Base-by-base conservation (phyloP, 495 filamentous ascomycete genomes). In the Hypomontagnella monticulosa region DNA sequence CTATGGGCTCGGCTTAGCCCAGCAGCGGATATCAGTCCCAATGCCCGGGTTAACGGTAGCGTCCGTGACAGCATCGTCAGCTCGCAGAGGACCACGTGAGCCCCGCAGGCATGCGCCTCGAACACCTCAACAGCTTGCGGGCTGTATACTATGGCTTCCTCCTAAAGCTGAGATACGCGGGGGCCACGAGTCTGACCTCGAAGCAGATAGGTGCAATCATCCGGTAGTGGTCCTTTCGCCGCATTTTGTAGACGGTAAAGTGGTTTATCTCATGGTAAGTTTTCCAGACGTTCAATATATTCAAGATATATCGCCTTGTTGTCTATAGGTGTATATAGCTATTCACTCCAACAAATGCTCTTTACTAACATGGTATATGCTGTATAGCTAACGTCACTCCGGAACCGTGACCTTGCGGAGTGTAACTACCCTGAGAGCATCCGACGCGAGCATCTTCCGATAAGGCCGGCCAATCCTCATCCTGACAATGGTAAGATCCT, bases 311-410 rank as follows among this genome's bases (percentile, higher is more conserved):
- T 15, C 4, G 30, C 12, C 6, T 34, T 15, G 5, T 6, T 27
- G 23, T 6, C 23, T 27, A 27, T 6, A 6, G 3, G 3, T 27
- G 6, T 27, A 27, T 6, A 2, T 27, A 6, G 23, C 3, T 27
- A 10, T 33, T 9, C 10, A 18, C n/a, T 50, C 46, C 10, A n/a
- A 27, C 4, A 38, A 14, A 3, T 40, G 6, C 32, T 36, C n/a
- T 5, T 4, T 11, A 6, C 49, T 53, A n/a, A 53, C 49, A 10
- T n/a, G 23, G 6, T 27, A 23, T 18, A 15, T 15, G 36, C 14
- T 30, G 37, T 18, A 10, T 48, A 76, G 74, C 57, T 76, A 32
- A 75, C 74, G 11, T 76, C 74, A 2, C 58, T 76, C n/a, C 58
- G 56, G 14, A 69, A 67, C n/a, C 18, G 4, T 3, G 57, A 66